Percentiles rank a stretch among this genome's conserved stretches.
These are phyloP conservation scores for Ichthyophthirius multifiliis DNA, from an alignment of 169 alveolate genomes.

Conservation along the genomic window DNA sequence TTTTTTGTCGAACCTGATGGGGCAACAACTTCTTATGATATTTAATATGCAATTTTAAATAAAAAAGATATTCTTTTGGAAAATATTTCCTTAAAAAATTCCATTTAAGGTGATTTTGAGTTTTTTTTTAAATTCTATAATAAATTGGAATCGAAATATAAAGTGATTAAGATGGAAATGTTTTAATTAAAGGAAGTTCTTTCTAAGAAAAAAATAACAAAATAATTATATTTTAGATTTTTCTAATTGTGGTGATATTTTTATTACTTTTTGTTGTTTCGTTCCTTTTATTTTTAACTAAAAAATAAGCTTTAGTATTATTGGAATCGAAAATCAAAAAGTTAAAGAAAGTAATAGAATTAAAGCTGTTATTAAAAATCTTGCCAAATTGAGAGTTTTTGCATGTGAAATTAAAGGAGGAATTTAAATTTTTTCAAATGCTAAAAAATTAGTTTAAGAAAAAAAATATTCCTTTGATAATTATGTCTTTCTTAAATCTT, in stretches of 20 bases:
- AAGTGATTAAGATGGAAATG: not conserved
- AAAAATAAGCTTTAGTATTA: not conserved
- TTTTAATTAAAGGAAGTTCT: not conserved
- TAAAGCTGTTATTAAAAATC: conserved; percentile 14
- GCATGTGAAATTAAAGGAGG: conserved; percentile 23
- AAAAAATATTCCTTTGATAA: too few species aligned
- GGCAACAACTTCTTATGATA: conserved; percentile 28
- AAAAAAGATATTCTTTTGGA: not conserved
- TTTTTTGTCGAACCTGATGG: conserved; percentile 45
- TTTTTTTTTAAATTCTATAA: conserved; percentile 12
- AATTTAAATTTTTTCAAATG: not conserved
- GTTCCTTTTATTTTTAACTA: conserved; percentile 13
- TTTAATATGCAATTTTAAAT: not conserved
- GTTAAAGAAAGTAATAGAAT: conserved; percentile 48
- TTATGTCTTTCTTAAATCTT: conserved; percentile 13
- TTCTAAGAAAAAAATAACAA: not conserved
- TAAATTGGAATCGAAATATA: not conserved
- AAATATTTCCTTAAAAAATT: not conserved
- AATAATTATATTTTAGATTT: not conserved
- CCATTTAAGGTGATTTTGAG: conserved; percentile 36
- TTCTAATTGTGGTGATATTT: conserved; percentile 37
- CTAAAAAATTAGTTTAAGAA: not conserved
- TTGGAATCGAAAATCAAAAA: conserved; percentile 41
- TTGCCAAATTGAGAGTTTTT: not conserved
- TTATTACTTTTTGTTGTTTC: conserved; percentile 22